Evolutionary conservation across 768 basidiomycete genomes (phyloP).

Genomic region (Kwoniella newhampshirensis): DNA sequence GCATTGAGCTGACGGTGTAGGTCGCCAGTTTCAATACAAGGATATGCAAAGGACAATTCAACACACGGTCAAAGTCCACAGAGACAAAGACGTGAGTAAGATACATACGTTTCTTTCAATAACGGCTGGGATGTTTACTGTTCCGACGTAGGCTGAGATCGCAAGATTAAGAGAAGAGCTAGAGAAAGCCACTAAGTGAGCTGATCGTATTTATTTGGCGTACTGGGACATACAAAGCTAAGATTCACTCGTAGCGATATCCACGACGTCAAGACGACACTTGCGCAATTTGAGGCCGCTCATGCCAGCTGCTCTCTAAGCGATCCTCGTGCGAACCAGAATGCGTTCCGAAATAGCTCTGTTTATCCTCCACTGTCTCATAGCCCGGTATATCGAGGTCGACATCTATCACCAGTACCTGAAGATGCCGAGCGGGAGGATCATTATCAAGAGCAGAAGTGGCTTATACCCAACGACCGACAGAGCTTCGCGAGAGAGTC

Average conservation of each 20-base stretch:
- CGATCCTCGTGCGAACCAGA: no score
- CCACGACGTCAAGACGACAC: no score
- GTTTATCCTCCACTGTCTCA: no score
- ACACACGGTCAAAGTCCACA: not conserved
- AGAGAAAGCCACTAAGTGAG: not conserved
- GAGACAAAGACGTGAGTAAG: conserved; percentile 7
- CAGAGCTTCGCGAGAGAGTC: not conserved
- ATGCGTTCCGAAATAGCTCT: no score
- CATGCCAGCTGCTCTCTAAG: no score
- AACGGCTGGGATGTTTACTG: not conserved
- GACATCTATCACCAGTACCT: no score
- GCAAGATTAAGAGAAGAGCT: conserved; percentile 7
- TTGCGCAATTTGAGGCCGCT: no score
- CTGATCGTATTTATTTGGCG: not conserved
- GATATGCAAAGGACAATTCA: conserved; percentile 5
- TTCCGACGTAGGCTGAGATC: conserved; percentile 12
- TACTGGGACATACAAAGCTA: not conserved
- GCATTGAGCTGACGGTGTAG: no score
- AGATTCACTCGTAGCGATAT: no score
- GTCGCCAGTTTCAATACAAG: conserved; percentile 9
- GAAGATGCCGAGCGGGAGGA: not conserved
- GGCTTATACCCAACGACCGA: not conserved
- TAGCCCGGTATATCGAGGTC: no score
- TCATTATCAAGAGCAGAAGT: not conserved
- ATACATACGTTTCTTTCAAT: not conserved